Evolutionary conservation across 2,329 filamentous ascomycete species (phyloP).

Genomic region (Basipetospora chlamydospora): DNA sequence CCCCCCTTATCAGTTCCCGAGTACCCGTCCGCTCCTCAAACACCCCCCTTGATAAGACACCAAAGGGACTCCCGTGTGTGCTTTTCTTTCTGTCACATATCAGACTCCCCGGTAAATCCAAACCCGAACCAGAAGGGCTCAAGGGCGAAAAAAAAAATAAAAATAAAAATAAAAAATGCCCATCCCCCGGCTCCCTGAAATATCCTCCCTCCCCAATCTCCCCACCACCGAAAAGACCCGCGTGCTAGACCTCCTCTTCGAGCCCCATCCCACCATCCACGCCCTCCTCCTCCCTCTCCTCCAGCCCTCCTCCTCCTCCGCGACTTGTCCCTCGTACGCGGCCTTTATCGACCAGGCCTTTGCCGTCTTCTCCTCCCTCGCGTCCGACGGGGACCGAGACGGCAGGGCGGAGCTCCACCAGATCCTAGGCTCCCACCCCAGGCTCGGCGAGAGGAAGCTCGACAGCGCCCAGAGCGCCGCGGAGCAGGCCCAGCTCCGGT

Average conservation of each 20-base stretch:
- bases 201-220: conserved; percentile 39
- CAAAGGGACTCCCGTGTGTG: too few species aligned
- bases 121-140: too few species aligned
- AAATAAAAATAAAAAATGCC: too few species aligned
- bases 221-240: conserved; percentile 37
- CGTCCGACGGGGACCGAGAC: conserved; percentile 23
- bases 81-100: too few species aligned
- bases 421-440: conserved; percentile 70
- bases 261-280: conserved; percentile 64
- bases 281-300: conserved; percentile 54
- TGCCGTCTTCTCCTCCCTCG: conserved; percentile 43
- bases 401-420: conserved; percentile 40
- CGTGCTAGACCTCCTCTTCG: conserved; percentile 68
- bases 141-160: too few species aligned
- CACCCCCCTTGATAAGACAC: too few species aligned
- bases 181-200: conserved; percentile 49
- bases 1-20: conserved; percentile 1
- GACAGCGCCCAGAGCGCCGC: conserved; percentile 68
- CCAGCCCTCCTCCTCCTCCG: conserved; percentile 41
- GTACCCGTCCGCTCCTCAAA: too few species aligned
- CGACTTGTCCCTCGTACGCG: conserved; percentile 51
- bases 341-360: conserved; percentile 55
- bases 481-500: conserved; percentile 66
- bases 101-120: too few species aligned
- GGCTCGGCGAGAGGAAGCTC: conserved; percentile 67